Evolutionary conservation across 768 basidiomycete species (phyloP).

Genomic region (Tricholoma bakamatsutake): DNA sequence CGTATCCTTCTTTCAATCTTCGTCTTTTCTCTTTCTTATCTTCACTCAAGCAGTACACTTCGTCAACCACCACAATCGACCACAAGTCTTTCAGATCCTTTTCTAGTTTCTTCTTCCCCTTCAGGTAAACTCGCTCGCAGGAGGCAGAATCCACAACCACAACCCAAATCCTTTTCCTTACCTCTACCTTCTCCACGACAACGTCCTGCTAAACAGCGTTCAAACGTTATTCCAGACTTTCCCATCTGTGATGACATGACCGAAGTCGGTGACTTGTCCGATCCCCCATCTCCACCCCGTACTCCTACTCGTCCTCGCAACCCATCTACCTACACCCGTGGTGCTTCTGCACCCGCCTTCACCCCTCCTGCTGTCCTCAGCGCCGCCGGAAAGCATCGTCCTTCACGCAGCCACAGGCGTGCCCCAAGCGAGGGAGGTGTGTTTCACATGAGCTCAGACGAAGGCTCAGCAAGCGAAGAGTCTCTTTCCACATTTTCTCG

Average conservation of each 20-base stretch:
- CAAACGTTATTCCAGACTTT: slow-evolving; percentile 34
- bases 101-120: too few species aligned
- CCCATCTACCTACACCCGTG: not conserved
- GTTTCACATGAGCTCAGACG: slow-evolving; percentile 73
- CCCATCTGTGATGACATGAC: slow-evolving; percentile 73
- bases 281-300: slow-evolving; percentile 48
- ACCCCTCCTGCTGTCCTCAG: slow-evolving; percentile 8
- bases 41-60: too few species aligned
- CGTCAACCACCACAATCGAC: too few species aligned
- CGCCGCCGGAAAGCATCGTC: slow-evolving; percentile 5
- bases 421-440: slow-evolving; percentile 63
- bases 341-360: slow-evolving; percentile 2
- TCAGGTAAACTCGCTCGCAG: too few species aligned
- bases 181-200: slow-evolving; percentile 47
- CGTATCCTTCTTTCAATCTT: too few species aligned
- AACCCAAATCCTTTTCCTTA: slow-evolving; percentile 31
- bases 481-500: not conserved
- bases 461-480: slow-evolving; percentile 20
- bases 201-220: slow-evolving; percentile 21
- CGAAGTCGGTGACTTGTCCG: slow-evolving; percentile 33
- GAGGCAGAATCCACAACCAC: slow-evolving; percentile 15
- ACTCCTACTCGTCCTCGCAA: slow-evolving; percentile 25
- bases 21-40: too few species aligned
- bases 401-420: slow-evolving; percentile 43
- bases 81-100: too few species aligned